Conservation (phyloP, 306 rosid genomes). For the Corylus avellana region DNA sequence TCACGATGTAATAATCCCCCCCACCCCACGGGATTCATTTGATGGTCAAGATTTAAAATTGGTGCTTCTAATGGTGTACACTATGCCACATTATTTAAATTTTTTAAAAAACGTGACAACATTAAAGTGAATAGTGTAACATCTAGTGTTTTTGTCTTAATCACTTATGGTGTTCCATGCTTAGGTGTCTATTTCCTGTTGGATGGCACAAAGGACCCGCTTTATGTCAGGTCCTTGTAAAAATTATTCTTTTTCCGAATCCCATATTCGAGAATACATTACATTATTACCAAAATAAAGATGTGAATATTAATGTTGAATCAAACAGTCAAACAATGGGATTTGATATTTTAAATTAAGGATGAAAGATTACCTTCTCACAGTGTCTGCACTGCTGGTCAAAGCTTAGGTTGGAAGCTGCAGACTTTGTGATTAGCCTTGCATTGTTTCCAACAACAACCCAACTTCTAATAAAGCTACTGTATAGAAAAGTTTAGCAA, state of each 20-base stretch:
- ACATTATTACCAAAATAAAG: neutral
- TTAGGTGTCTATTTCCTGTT: too few species aligned
- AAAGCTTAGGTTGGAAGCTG: slow-evolving; percentile 67
- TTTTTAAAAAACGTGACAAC: neutral
- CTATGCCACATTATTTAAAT: neutral
- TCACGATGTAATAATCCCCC: too few species aligned
- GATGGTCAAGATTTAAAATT: too few species aligned
- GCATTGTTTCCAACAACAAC: slow-evolving; percentile 81
- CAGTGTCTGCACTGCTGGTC: slow-evolving; percentile 88
- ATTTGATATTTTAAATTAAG: slow-evolving; percentile 12
- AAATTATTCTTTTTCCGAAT: too few species aligned
- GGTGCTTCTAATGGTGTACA: neutral
- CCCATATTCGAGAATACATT: neutral
- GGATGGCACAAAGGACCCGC: too few species aligned
- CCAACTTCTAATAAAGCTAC: slow-evolving; percentile 82
- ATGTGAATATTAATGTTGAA: neutral
- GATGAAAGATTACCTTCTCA: slow-evolving; percentile 65
- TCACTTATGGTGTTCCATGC: too few species aligned
- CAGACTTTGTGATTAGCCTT: slow-evolving; percentile 59
- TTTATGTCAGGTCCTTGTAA: too few species aligned
- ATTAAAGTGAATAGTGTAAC: too few species aligned
- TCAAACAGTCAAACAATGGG: neutral
- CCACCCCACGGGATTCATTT: too few species aligned
- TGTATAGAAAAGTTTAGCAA: slow-evolving; percentile 10
- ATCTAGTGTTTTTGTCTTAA: too few species aligned